Base-by-base conservation (phyloP, 768 basidiomycete genomes). In the Macrocybe gigantea region DNA sequence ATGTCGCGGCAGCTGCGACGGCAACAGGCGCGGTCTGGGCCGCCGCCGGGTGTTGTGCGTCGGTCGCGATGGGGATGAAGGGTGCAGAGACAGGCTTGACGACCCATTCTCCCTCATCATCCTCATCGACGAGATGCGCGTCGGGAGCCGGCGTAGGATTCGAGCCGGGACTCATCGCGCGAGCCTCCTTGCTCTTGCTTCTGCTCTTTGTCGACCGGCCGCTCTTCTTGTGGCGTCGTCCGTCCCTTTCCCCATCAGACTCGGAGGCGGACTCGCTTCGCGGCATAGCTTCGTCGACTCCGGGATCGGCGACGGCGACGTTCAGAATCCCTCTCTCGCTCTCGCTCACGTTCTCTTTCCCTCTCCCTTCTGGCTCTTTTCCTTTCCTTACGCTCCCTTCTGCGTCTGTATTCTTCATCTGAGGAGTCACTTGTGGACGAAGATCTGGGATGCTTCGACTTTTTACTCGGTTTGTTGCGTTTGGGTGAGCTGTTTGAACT, bases 21-120 rank as follows among this genome's bases (percentile, higher is more conserved):
- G 60, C 61, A 36, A 46, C 57, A 10, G 50, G 49, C 5, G 45
- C 48, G 5, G 51, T 44, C n/a, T 37, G 53, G 13, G 61, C 44
- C 5, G 52, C 49, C n/a, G 58, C 52, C 32, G 53, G 55, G 31
- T 57, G 49, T 33, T 53, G 55, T 45, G 50, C 11, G 41, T 22
- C 22, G 22, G 37, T 45, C 49, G 46, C 47, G 52, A 13, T 53
- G 13, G 13, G 53, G 53, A n/a, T 56, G 53, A 7, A 51, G 52
- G 53, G 56, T 33, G 55, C 66, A 44, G 33, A 59, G 51, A 58
- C 58, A 7, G 63, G 58, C 54, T 82, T 84, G 60, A 85, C 82
- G 41, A 85, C 79, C 86, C 87, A 86, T 44, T 81, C 76, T 30
- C 74, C 77, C n/a, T 77, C 76, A 32, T 73, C 77, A 12, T 77